phyloP scores from a whole-genome alignment of 73 alveolate genomes.

The Paramecium tetraurelia region DNA sequence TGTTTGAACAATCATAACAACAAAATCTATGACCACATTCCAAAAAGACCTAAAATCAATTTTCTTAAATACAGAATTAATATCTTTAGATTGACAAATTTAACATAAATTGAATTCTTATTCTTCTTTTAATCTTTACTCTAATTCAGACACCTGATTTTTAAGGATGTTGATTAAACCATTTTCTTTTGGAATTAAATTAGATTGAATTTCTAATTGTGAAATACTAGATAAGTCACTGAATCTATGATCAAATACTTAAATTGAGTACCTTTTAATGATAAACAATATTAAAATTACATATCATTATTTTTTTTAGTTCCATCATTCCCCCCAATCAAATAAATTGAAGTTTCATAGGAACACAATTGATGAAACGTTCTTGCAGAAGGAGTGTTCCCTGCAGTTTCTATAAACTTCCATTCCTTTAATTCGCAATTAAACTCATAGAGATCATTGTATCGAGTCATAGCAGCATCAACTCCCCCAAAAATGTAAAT shows the following conservation, averaged over 20 bases:
- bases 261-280: conserved; percentile 22
- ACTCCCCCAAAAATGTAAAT: conserved; percentile 45
- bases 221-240: conserved; percentile 18
- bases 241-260: conserved; percentile 49
- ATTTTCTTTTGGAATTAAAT: not conserved
- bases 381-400: conserved; percentile 45
- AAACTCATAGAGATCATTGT: conserved; percentile 23
- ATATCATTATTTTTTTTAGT: conserved; percentile 36
- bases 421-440: conserved; percentile 34
- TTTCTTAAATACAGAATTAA: conserved; percentile 5
- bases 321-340: conserved; percentile 52
- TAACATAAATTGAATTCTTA: conserved; percentile 30
- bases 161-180: not conserved
- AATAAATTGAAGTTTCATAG: conserved; percentile 1
- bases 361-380: conserved; percentile 37
- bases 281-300: not conserved
- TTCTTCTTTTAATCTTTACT: conserved; percentile 20
- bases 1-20: conserved; percentile 48
- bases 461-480: conserved; percentile 42
- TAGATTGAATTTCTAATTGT: not conserved
- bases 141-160: not conserved
- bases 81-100: conserved; percentile 14
- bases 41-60: not conserved
- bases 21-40: conserved; percentile 58
- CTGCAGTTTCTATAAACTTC: conserved; percentile 44